Base-by-base conservation (phyloP, 768 basidiomycete genomes). In the Rhodotorula diobovata region DNA sequence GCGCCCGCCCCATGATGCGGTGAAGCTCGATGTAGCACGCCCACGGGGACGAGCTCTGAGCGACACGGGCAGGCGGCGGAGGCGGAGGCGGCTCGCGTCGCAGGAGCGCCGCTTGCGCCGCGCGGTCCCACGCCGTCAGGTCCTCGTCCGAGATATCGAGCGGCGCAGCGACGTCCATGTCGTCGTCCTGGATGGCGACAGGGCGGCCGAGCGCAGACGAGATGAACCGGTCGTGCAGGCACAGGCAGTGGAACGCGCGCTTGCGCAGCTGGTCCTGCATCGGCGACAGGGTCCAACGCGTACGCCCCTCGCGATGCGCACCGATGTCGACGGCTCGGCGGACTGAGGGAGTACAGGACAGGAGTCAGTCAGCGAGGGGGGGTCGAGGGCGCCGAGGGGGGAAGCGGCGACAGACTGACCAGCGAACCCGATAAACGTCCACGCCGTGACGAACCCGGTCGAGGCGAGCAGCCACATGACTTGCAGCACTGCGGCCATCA, bases 261-360 rank as follows among this genome's bases (percentile, higher is more conserved):
- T 89, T 89, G 86, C 88, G 89, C 32, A 89, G 82, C 78, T 92
- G 90, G 65, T 87, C 84, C 72, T 90, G 88, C 12, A 81, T 65
- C 0, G 63, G 84, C 72, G 76, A 83, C 15, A 66, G 34, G 60
- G 67, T 67, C 77, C 66, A 78, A 21, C 55, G 77, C 54, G 20
- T 71, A 68, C 84, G 82, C 73, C 83, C 86, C 77, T 83, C 87
- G 59, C 87, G 84, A 79, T 92, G 91, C 2, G 86, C 88, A 39
- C 91, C 91, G 50, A 90, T 85, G 72, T 93, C 90, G 77, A 90
- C 87, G 1, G 87, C 86, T 60, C 87, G 81, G 7, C 89, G 86
- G 43, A 91, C 79, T n/a, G 87, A 91, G 3, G 85, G 84, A n/a
- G 0, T 85, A 86, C 1, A 85, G 85, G 4, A 25, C 30, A 23